Percentiles rank a stretch among this genome's conserved stretches.
Conservation (phyloP, 306 rosid species). For the Malus fusca region DNA sequence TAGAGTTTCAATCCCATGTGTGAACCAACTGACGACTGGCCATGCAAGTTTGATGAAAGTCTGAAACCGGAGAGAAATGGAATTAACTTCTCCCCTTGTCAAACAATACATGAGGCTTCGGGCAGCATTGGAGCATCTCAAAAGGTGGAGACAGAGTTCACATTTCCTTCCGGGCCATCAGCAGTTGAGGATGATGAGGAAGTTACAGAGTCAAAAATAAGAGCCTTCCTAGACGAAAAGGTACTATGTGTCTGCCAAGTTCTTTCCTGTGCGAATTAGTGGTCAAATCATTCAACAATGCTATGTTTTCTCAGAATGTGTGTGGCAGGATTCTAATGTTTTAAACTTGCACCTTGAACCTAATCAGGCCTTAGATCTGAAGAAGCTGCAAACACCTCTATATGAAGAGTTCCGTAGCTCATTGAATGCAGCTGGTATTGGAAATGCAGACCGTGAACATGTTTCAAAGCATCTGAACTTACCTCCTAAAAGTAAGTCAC, state of each 20-base stretch:
- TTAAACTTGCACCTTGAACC: conserved; percentile 20
- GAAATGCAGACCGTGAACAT: conserved; percentile 30
- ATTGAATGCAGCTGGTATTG: conserved; percentile 43
- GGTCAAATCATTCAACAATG: neutral
- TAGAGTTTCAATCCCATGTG: conserved; percentile 82
- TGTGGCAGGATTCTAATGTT: neutral
- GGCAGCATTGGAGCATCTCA: conserved; percentile 25
- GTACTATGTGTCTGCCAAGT: conserved; percentile 21
- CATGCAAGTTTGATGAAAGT: conserved; percentile 48
- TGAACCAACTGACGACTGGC: conserved; percentile 69
- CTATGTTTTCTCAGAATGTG: neutral
- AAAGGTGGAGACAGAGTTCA: conserved; percentile 35
- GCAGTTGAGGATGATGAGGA: conserved; percentile 80
- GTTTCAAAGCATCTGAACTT: conserved; percentile 35
- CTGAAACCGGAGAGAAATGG: conserved; percentile 38
- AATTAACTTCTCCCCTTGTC: conserved; percentile 33
- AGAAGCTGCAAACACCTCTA: conserved; percentile 81
- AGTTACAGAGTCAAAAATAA: conserved; percentile 76
- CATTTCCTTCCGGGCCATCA: conserved; percentile 51
- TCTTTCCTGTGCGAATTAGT: neutral
- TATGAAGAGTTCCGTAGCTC: conserved; percentile 68
- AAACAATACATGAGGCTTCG: conserved; percentile 28
- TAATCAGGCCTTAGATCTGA: conserved; percentile 67
- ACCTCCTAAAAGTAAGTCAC: conserved; percentile 59
- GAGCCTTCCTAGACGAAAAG: conserved; percentile 83